Percentiles rank a stretch among this genome's conserved stretches.
Evolutionary conservation across 495 filamentous ascomycete species (phyloP).

Genomic region (Lasiosphaeriaceae sp.): DNA sequence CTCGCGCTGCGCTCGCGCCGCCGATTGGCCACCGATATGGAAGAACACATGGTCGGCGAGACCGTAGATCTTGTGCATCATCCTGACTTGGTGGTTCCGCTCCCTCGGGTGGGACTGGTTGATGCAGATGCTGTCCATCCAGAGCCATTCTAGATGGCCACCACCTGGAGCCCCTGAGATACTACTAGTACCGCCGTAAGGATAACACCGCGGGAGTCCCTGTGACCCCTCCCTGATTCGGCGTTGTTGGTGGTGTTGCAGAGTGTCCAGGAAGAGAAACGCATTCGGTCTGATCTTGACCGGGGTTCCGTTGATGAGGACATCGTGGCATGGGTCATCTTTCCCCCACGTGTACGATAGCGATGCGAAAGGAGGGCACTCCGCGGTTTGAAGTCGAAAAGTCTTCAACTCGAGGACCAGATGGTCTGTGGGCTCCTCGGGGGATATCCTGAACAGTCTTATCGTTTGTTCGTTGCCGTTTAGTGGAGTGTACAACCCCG

Average conservation of each 20-base stretch:
- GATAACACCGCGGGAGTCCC: background rate
- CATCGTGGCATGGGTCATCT: background rate
- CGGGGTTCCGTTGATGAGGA: background rate
- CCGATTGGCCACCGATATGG: background rate
- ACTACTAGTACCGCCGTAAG: background rate
- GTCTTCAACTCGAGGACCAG: background rate
- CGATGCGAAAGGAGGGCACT: conserved; percentile 1
- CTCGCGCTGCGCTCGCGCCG: background rate
- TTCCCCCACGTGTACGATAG: conserved; percentile 4
- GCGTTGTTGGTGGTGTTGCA: background rate
- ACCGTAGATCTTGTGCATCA: conserved; percentile 12
- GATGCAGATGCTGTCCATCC: conserved; percentile 20
- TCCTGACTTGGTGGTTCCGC: conserved; percentile 12
- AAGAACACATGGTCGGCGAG: background rate
- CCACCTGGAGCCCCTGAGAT: no score
- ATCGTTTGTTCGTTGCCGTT: background rate
- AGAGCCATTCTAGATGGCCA: conserved; percentile 7
- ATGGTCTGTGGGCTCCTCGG: background rate
- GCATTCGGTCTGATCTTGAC: background rate
- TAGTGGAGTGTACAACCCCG: background rate
- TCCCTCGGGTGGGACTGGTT: conserved; percentile 17
- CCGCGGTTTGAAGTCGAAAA: background rate
- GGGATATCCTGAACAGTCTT: background rate
- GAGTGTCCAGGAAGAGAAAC: background rate
- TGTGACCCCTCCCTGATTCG: background rate